Conservation (phyloP, 805 yeast genomes). For the Sugiyamaella smithiae region DNA sequence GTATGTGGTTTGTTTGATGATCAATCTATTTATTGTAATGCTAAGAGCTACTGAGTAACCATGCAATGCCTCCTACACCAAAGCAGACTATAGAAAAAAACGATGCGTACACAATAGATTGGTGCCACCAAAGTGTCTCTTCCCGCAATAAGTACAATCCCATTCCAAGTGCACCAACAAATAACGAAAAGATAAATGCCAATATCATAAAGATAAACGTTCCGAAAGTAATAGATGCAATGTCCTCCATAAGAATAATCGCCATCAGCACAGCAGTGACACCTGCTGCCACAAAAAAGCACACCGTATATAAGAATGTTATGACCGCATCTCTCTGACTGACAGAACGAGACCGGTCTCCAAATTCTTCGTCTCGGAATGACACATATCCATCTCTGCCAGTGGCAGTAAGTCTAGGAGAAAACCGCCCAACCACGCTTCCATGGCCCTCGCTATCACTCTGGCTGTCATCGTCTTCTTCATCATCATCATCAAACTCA, state of each 20-base stretch:
- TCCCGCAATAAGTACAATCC: constrained; percentile 45
- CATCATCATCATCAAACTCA: constrained; percentile 8
- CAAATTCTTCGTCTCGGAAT: constrained; percentile 15
- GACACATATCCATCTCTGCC: constrained; percentile 9
- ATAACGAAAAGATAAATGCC: constrained; percentile 43
- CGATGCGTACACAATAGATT: constrained; percentile 42
- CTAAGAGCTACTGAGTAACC: constrained; percentile 23
- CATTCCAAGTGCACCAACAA: constrained; percentile 43
- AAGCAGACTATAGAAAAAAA: constrained; percentile 41
- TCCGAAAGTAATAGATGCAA: constrained; percentile 26
- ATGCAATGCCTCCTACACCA: constrained; percentile 45
- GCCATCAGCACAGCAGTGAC: constrained; percentile 46
- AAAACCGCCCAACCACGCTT: neutral
- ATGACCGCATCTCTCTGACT: constrained; percentile 42
- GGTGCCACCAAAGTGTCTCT: constrained; percentile 43
- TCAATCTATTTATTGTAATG: neutral
- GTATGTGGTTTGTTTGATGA: neutral
- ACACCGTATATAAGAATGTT: constrained; percentile 43
- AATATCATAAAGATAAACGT: constrained; percentile 36
- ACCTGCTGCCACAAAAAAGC: constrained; percentile 41
- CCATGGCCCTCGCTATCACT: constrained; percentile 12
- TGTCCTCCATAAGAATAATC: constrained; percentile 38
- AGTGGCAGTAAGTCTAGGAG: constrained; percentile 9
- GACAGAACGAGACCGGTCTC: neutral
- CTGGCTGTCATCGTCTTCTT: constrained; percentile 17